Evolutionary conservation across 106 monocot species (phyloP).

Genomic region (Amphibolis antarctica): DNA sequence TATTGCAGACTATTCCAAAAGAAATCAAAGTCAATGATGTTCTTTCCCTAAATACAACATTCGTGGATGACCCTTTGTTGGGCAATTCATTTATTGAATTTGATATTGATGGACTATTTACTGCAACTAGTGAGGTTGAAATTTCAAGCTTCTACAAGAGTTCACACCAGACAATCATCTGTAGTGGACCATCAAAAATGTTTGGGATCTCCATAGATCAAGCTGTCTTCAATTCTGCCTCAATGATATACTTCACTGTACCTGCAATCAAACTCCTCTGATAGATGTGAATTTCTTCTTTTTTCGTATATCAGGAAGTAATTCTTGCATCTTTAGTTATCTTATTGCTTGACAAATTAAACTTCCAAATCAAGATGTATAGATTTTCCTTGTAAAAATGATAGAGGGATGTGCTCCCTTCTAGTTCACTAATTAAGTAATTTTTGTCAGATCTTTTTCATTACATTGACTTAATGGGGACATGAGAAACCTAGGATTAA

Average conservation of each 20-base stretch:
- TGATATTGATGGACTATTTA: constrained; percentile 71
- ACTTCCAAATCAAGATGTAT: too few relatives aligned
- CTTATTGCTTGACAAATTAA: too few relatives aligned
- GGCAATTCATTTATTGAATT: constrained; percentile 60
- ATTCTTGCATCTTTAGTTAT: background rate
- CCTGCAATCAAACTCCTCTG: background rate
- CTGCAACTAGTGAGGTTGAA: constrained; percentile 16
- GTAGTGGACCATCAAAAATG: constrained; percentile 48
- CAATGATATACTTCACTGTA: constrained; percentile 53
- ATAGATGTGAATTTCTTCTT: background rate
- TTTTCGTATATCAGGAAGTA: background rate
- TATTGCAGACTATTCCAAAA: constrained; percentile 68
- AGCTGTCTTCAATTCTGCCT: constrained; percentile 65
- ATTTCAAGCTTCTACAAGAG: constrained; percentile 11
- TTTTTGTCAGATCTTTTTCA: too few relatives aligned
- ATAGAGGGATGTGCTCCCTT: too few relatives aligned
- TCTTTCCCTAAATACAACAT: constrained; percentile 68
- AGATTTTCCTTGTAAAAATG: too few relatives aligned
- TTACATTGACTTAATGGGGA: too few relatives aligned
- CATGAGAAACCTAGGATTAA: too few relatives aligned
- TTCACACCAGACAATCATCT: constrained; percentile 16
- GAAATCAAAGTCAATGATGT: constrained; percentile 43
- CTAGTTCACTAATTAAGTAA: too few relatives aligned
- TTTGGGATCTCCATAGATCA: constrained; percentile 63
- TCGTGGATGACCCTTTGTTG: constrained; percentile 54